phyloP scores from a whole-genome alignment of 495 filamentous ascomycete species.

The Lentithecium fluviatile region DNA sequence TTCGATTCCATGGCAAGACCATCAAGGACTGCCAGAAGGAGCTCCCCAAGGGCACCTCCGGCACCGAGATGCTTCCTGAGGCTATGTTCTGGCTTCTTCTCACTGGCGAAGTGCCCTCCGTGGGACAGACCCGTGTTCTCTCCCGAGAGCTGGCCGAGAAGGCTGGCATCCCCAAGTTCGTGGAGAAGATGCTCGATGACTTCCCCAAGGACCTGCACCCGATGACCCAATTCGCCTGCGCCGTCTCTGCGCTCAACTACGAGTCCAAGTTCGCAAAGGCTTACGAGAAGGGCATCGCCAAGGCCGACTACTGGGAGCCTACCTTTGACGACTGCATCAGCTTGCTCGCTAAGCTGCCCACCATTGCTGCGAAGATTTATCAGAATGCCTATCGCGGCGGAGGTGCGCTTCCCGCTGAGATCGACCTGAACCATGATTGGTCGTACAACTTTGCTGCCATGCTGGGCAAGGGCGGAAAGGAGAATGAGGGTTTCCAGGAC shows the following conservation, averaged over 20 bases:
- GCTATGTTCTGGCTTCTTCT: slow-evolving; percentile 99
- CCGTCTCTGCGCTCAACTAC: slow-evolving; percentile 90
- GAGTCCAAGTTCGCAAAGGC: slow-evolving; percentile 87
- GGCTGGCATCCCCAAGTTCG: slow-evolving; percentile 75
- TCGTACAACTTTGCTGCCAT: slow-evolving; percentile 97
- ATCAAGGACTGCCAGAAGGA: slow-evolving; percentile 97
- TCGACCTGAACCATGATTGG: slow-evolving; percentile 89
- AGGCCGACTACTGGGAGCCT: slow-evolving; percentile 98
- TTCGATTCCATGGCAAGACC: slow-evolving; percentile 94
- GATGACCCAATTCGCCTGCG: slow-evolving; percentile 96
- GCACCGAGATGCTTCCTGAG: slow-evolving; percentile 98
- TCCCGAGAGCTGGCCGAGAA: slow-evolving; percentile 86
- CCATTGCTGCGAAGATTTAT: slow-evolving; percentile 96
- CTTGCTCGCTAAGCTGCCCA: slow-evolving; percentile 92
- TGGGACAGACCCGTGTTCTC: slow-evolving; percentile 73
- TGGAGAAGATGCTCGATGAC: slow-evolving; percentile 82
- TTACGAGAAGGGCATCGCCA: slow-evolving; percentile 85
- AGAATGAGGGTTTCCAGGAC: slow-evolving; percentile 94
- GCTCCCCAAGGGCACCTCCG: slow-evolving; percentile 86
- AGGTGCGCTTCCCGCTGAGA: slow-evolving; percentile 69
- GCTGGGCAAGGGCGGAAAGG: slow-evolving; percentile 81
- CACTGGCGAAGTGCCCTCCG: slow-evolving; percentile 86
- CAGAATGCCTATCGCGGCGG: slow-evolving; percentile 79
- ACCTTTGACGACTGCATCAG: slow-evolving; percentile 95
- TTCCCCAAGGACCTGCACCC: slow-evolving; percentile 89